Evolutionary conservation across 805 yeast genomes (phyloP).

Genomic region (Wickerhamomyces xylosicus): DNA sequence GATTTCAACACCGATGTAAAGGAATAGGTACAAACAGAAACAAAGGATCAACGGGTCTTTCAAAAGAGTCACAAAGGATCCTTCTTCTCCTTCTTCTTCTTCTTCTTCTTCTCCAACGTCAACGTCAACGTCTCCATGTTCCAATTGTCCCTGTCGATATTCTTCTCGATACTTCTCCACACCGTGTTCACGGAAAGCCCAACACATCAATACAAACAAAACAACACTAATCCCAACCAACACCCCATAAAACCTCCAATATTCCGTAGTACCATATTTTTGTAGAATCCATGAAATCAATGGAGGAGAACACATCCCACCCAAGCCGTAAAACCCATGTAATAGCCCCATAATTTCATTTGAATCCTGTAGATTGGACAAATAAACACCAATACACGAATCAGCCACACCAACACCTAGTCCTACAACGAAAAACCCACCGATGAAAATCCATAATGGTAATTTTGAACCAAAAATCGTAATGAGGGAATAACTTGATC

Average conservation of each 20-base stretch:
- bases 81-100: neutral
- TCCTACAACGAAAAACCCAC: slow-evolving; percentile 34
- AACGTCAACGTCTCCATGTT: slow-evolving; percentile 6
- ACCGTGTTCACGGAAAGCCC: neutral
- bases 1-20: slow-evolving; percentile 64
- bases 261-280: slow-evolving; percentile 14
- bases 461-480: slow-evolving; percentile 23
- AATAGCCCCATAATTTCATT: slow-evolving; percentile 49
- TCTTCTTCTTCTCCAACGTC: slow-evolving; percentile 8
- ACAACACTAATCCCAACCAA: slow-evolving; percentile 10
- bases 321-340: slow-evolving; percentile 66
- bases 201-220: slow-evolving; percentile 5
- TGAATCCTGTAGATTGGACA: slow-evolving; percentile 34
- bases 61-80: slow-evolving; percentile 9
- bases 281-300: slow-evolving; percentile 36
- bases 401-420: slow-evolving; percentile 48
- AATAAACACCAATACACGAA: slow-evolving; percentile 43
- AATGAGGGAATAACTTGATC: slow-evolving; percentile 22
- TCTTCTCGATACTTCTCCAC: neutral
- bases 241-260: slow-evolving; percentile 10
- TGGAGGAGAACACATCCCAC: slow-evolving; percentile 63
- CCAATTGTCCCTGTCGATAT: neutral
- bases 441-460: slow-evolving; percentile 30
- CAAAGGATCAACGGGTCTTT: slow-evolving; percentile 30
- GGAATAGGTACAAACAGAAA: slow-evolving; percentile 42